Percentiles rank a stretch among this genome's conserved stretches.
Evolutionary conservation across 1,139 yeast species (phyloP).

Genomic region (Casaregolazyma suthepensis): DNA sequence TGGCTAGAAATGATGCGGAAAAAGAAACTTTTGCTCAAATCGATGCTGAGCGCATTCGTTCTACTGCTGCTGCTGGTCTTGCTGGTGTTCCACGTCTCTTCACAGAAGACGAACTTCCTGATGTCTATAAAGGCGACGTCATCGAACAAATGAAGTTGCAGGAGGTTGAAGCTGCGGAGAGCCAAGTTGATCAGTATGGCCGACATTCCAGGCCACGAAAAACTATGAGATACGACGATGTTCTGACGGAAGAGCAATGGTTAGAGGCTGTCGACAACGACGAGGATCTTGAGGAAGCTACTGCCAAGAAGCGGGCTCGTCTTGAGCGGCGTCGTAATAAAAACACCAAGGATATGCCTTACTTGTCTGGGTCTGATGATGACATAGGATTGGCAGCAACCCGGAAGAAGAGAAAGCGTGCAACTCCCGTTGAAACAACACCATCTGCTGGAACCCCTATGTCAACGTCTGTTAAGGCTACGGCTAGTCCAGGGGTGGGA

Average conservation of each 20-base stretch:
- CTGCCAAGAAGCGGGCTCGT: conserved; percentile 53
- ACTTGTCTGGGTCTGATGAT: conserved; percentile 8
- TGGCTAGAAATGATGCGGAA: conserved; percentile 81
- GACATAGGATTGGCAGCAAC: conserved; percentile 14
- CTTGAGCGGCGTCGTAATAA: conserved; percentile 15
- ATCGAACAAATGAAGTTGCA: conserved; percentile 30
- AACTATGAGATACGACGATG: conserved; percentile 80
- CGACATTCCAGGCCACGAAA: conserved; percentile 81
- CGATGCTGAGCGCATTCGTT: conserved; percentile 60
- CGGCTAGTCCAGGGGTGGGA: neutral
- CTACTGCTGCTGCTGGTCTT: conserved; percentile 37
- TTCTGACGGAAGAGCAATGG: conserved; percentile 95
- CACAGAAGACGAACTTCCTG: conserved; percentile 68
- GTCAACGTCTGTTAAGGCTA: conserved; percentile 3
- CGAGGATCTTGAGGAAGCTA: conserved; percentile 65
- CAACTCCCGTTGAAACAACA: conserved; percentile 4
- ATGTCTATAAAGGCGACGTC: conserved; percentile 65
- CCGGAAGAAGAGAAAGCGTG: conserved; percentile 17
- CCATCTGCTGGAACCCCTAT: conserved; percentile 11
- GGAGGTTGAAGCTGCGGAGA: conserved; percentile 26
- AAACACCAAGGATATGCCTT: conserved; percentile 3
- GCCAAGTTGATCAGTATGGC: conserved; percentile 43
- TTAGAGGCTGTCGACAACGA: conserved; percentile 64
- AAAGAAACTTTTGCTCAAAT: conserved; percentile 55
- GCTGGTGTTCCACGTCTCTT: conserved; percentile 43